Evolutionary conservation across 2,329 filamentous ascomycete genomes (phyloP), one percentile per base, ranked within the genome.

Genomic region (Colletotrichum melonis): DNA sequence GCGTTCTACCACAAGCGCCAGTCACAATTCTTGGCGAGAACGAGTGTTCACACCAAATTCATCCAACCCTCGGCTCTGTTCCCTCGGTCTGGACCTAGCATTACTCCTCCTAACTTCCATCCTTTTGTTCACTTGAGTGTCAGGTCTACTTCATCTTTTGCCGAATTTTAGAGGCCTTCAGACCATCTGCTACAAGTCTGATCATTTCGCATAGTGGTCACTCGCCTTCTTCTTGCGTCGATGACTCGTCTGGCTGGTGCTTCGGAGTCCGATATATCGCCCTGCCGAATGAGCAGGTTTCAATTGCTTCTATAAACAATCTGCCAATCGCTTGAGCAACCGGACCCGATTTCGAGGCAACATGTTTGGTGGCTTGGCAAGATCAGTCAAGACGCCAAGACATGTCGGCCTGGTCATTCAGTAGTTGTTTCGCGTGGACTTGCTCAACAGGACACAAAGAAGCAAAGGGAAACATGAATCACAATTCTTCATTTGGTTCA

Each of bases 291-390:
- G 46, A 54, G 42, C 67, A 16, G 22, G 49, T 71, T 71, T 71
- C 62, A 69, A 56, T 32, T 52, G 22, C 62, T 32, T 64, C 56
- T 30, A 28, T 32, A 38, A 38, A 57, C 24, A 42, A 22, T 58
- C 35, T 46, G 24, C 59, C 67, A 65, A 65, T 73, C 55, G 70
- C 67, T 65, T 65, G 14, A n/a, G 55, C 70, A 70, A 49, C 70
- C 54, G 59, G 26, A 60, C 63, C 30, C 55, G 35, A 60, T 26
- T n/a, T 70, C 54, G 19, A 14, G 9, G 14, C 12, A 38, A 11
- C 2, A 14, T 8, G 42, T 42, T 70, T 56, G 49, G 14, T 54
- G 60, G 42, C 46, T 56, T 24, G 26, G 19, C 3, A 4, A 57
- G 12, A 71, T 52, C 46, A 62, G 22, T 38, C 14, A 66, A 60